Evolutionary conservation across 108 stramenopile genomes (phyloP), one percentile per base, ranked within the genome.

Genomic region (Schizochytrium sp.): DNA sequence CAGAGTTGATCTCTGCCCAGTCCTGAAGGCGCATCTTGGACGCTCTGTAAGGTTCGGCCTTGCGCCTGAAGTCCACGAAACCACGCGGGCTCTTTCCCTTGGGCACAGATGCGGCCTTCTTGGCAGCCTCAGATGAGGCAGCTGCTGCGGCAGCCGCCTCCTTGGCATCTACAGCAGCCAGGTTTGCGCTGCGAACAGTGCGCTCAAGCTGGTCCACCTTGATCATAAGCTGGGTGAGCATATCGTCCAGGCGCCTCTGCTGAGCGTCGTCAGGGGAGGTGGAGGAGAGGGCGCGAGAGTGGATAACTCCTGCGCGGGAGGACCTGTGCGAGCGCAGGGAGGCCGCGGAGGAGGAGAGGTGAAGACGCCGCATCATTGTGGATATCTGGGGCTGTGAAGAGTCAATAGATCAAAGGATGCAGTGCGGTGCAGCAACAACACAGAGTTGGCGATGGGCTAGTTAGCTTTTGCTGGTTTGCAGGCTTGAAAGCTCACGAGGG

Each of bases 1-100:
- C 92, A 28, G 96, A 96, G 91, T 98, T 98, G 88, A 98, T 96
- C 94, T 98, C 98, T 61, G 90, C 95, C 97, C 98, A 98, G 93
- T 98, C 98, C 61, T 95, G 89, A 56, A 98, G 92, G 57, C 97
- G 96, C 87, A 96, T 95, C 56, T 96, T 61, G 7, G 98, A 96
- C 60, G 95, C 94, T 28, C 98, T 96, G 93, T 98, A 98, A 13
- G 97, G 97, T 91, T 98, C 98, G 42, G 97, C 95, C 92, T 97
- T 98, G 61, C 98, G 96, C 90, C 96, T 89, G 95, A 97, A 98
- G 93, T 97, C 96, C 44, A 83, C 53, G 53, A 83, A 83, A 38
- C 76, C 76, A 53, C 76, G 76, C 47, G 76, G 76, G 88, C n/a
- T 15, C 42, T 72, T 72, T 15, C 72, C 72, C 19, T n/a, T 13